Conservation (phyloP, 2,329 filamentous ascomycete species). For the Paracorniculantispora psalliotae region DNA sequence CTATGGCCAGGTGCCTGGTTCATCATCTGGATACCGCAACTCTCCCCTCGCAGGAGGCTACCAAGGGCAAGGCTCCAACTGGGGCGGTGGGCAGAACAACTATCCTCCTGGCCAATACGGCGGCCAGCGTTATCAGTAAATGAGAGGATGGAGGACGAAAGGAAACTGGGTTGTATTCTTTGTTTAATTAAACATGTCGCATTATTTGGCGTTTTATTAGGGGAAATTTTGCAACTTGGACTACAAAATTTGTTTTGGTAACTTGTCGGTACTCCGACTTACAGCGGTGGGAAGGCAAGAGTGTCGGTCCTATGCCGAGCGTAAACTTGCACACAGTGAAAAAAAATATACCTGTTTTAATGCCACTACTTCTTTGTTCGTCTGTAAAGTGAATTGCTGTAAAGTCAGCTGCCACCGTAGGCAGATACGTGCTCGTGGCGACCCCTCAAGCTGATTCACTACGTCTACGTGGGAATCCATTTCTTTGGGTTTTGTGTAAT, state of each 20-base stretch:
- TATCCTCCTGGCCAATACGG: slow-evolving; percentile 5
- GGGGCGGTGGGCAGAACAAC: background rate
- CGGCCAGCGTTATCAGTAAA: slow-evolving; percentile 5
- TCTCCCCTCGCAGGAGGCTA: slow-evolving; percentile 34
- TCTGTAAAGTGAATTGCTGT: no score
- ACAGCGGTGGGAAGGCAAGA: background rate
- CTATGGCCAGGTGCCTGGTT: slow-evolving; percentile 38
- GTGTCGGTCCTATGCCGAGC: no score
- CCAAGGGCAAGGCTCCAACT: slow-evolving; percentile 1
- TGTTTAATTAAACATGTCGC: slow-evolving; percentile 3
- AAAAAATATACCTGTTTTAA: background rate
- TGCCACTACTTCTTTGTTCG: no score
- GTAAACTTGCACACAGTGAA: no score
- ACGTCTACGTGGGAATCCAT: background rate
- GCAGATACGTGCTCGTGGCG: background rate
- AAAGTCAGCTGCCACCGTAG: no score
- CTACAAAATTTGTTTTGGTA: background rate
- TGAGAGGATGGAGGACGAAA: background rate
- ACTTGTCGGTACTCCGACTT: background rate
- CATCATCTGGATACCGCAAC: slow-evolving; percentile 43
- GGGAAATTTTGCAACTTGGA: slow-evolving; percentile 1
- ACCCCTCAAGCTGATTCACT: background rate
- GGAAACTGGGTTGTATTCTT: background rate
- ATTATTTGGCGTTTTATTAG: slow-evolving; percentile 8
- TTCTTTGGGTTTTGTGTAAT: background rate